Evolutionary conservation across 1,284 basidiomycete species (phyloP).

Genomic region (Leccinum pallidistipes): DNA sequence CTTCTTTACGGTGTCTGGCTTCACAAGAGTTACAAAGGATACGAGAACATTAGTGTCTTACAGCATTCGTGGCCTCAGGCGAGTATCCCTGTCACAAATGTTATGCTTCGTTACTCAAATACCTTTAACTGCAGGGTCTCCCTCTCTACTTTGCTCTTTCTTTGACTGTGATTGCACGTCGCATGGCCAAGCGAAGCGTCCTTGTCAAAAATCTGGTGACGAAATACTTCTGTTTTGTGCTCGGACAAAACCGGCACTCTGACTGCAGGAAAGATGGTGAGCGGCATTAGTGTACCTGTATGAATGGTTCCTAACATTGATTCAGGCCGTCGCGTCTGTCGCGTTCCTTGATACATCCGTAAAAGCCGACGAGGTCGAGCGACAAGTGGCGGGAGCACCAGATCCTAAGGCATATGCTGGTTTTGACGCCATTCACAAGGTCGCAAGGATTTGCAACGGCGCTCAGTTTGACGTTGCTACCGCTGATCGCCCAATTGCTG

Average conservation of each 20-base stretch:
- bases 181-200: conserved; percentile 52
- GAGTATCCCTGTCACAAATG: background rate
- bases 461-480: conserved; percentile 52
- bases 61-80: conserved; percentile 53
- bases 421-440: conserved; percentile 40
- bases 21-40: conserved; percentile 37
- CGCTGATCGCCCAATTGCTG: conserved; percentile 36
- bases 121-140: conserved; percentile 38
- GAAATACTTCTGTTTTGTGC: conserved; percentile 56
- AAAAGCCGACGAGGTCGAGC: conserved; percentile 30
- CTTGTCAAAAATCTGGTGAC: conserved; percentile 61
- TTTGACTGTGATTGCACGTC: conserved; percentile 50
- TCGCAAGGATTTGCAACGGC: conserved; percentile 61
- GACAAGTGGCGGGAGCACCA: conserved; percentile 16
- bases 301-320: background rate
- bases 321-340: conserved; percentile 42
- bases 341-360: conserved; percentile 43
- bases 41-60: conserved; percentile 40
- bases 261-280: conserved; percentile 43
- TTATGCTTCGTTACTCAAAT: background rate
- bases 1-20: conserved; percentile 50
- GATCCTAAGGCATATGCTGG: conserved; percentile 20
- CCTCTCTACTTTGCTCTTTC: conserved; percentile 52
- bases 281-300: background rate
- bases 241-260: conserved; percentile 58